Percentiles rank a stretch among this genome's conserved stretches.
Evolutionary conservation across 2,329 filamentous ascomycete genomes (phyloP).

Genomic region (Fragosphaeria purpurea): DNA sequence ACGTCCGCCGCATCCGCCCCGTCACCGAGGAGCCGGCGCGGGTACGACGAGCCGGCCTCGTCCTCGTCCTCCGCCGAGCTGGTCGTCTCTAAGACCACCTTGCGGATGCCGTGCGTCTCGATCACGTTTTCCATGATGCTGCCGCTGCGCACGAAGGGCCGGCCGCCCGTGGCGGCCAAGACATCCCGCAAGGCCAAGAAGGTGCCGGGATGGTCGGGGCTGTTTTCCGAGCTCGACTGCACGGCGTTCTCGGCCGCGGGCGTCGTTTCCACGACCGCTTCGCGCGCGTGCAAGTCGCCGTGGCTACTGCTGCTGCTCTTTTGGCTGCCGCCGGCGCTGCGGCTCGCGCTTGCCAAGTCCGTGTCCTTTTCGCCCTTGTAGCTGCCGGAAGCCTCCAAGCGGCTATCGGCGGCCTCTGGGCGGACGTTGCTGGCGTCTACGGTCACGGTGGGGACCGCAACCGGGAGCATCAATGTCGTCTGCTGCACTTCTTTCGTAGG

Average conservation of each 20-base stretch:
- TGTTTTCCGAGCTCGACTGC: constrained; percentile 11
- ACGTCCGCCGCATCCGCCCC: constrained; percentile 7
- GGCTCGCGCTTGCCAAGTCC: too few species aligned
- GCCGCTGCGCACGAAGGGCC: constrained; percentile 52
- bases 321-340: too few species aligned
- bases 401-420: too few species aligned
- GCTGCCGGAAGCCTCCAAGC: too few species aligned
- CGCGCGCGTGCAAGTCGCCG: too few species aligned
- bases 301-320: not conserved
- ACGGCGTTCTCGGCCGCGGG: not conserved
- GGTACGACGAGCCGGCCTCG: constrained; percentile 6
- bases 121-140: constrained; percentile 73
- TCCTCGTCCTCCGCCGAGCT: constrained; percentile 28
- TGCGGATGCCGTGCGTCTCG: constrained; percentile 62
- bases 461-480: too few species aligned
- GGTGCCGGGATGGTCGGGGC: constrained; percentile 6
- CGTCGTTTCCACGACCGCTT: too few species aligned
- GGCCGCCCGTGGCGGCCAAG: constrained; percentile 11
- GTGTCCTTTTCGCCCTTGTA: too few species aligned
- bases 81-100: constrained; percentile 51
- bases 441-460: too few species aligned
- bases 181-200: constrained; percentile 7
- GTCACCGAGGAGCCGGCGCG: too few species aligned
- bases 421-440: too few species aligned
- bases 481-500: too few species aligned